Conservation (phyloP, 306 rosid species). For the Spatholobus suberectus region DNA sequence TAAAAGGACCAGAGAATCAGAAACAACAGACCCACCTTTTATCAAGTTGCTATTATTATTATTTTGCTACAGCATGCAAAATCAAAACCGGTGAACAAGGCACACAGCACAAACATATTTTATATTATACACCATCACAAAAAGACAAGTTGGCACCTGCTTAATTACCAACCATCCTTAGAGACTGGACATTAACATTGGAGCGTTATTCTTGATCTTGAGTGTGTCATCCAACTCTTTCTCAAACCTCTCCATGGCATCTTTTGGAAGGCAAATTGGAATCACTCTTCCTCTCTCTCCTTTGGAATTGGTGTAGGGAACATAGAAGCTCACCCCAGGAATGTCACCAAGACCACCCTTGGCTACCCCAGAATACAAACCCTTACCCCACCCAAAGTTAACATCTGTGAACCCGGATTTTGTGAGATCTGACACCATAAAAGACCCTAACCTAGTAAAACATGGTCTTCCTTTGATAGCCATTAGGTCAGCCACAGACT, state of each 20-base stretch:
- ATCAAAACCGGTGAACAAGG: neutral
- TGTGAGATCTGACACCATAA: neutral
- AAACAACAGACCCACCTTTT: neutral
- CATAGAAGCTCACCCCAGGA: constrained; percentile 12
- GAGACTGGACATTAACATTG: neutral
- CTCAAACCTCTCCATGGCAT: constrained; percentile 50
- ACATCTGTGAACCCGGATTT: neutral
- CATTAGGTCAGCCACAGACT: constrained; percentile 17
- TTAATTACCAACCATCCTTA: neutral
- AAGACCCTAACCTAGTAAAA: neutral
- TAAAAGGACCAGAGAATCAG: neutral
- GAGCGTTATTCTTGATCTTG: neutral
- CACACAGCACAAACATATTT: neutral
- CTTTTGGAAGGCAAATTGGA: constrained; percentile 40
- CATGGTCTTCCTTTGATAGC: neutral
- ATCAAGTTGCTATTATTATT: neutral
- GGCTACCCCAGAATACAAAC: neutral
- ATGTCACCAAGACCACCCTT: neutral
- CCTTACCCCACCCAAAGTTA: constrained; percentile 32
- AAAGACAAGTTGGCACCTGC: neutral
- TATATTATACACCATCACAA: neutral
- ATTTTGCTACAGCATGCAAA: neutral
- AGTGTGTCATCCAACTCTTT: constrained; percentile 21
- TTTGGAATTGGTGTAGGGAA: neutral
- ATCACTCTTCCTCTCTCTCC: constrained; percentile 48